phyloP scores from a whole-genome alignment of 805 yeast species.

The Brettanomyces bruxellensis region DNA sequence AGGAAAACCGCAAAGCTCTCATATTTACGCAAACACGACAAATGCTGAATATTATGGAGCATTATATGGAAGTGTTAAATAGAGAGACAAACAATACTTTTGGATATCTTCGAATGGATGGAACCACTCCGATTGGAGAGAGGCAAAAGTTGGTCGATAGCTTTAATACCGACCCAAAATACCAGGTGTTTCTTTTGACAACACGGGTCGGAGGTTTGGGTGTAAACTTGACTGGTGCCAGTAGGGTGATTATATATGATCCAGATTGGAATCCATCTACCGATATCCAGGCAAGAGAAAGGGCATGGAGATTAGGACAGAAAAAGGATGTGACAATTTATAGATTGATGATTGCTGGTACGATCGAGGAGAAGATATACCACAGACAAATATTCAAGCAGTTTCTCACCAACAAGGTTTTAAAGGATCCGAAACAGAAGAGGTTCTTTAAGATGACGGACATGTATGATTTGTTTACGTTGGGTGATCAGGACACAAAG shows the following conservation, averaged over 20 bases:
- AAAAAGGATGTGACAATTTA: slow-evolving; percentile 86
- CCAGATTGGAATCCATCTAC: slow-evolving; percentile 99
- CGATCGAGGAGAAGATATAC: slow-evolving; percentile 93
- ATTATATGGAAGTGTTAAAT: slow-evolving; percentile 40
- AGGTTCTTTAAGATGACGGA: slow-evolving; percentile 90
- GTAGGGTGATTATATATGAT: slow-evolving; percentile 85
- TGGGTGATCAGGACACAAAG: slow-evolving; percentile 63
- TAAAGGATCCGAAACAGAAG: slow-evolving; percentile 91
- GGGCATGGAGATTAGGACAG: slow-evolving; percentile 97
- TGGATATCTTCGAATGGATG: slow-evolving; percentile 82
- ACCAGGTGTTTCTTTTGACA: slow-evolving; percentile 68
- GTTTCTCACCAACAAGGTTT: slow-evolving; percentile 81
- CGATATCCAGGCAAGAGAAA: slow-evolving; percentile 90
- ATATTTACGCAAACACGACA: slow-evolving; percentile 91
- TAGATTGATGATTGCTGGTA: slow-evolving; percentile 86
- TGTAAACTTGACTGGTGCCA: slow-evolving; percentile 89
- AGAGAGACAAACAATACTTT: slow-evolving; percentile 21
- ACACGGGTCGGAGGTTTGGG: slow-evolving; percentile 97
- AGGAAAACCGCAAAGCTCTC: slow-evolving; percentile 68
- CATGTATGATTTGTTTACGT: slow-evolving; percentile 76
- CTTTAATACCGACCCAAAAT: slow-evolving; percentile 55
- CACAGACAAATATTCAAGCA: slow-evolving; percentile 97
- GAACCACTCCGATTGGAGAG: slow-evolving; percentile 70
- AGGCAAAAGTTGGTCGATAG: slow-evolving; percentile 76
- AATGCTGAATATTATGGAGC: slow-evolving; percentile 83